Evolutionary conservation across 306 rosid species (phyloP).

Genomic region (Albizia julibrissin): DNA sequence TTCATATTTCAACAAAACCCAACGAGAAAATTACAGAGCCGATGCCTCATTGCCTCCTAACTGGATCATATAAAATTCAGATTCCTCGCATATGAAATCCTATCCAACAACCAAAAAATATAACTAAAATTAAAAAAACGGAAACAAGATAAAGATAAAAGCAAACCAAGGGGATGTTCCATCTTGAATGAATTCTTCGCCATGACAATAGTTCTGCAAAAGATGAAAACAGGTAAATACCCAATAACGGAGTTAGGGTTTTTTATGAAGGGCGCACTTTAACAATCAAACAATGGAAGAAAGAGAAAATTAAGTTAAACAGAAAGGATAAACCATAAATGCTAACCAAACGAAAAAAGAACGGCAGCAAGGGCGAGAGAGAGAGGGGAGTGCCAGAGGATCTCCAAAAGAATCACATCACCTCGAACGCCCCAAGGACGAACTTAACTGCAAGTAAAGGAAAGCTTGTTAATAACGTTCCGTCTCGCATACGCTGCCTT

Average conservation of each 20-base stretch:
- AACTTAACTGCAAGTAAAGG: not conserved
- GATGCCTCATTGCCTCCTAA: not conserved
- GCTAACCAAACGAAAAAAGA: constrained; percentile 20
- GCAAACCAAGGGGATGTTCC: constrained; percentile 40
- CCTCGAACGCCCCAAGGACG: not conserved
- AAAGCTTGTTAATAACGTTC: not conserved
- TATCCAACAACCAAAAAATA: not conserved
- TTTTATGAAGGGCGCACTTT: not conserved
- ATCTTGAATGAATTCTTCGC: constrained; percentile 40
- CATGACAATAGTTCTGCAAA: constrained; percentile 28
- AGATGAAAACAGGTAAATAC: not conserved
- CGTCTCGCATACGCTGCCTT: not conserved
- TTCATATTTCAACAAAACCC: not conserved
- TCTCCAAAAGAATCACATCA: not conserved
- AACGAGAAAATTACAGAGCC: not conserved
- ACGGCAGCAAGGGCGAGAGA: not conserved
- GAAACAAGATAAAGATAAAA: not conserved
- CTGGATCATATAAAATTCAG: not conserved
- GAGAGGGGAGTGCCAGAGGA: not conserved
- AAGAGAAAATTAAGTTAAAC: not conserved
- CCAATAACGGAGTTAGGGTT: constrained; percentile 4
- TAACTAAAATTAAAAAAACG: not conserved
- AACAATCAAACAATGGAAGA: not conserved
- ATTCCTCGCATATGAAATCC: not conserved
- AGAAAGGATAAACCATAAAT: not conserved